Base-by-base conservation (phyloP, 768 basidiomycete genomes). In the Candolleomyces efflorescens region DNA sequence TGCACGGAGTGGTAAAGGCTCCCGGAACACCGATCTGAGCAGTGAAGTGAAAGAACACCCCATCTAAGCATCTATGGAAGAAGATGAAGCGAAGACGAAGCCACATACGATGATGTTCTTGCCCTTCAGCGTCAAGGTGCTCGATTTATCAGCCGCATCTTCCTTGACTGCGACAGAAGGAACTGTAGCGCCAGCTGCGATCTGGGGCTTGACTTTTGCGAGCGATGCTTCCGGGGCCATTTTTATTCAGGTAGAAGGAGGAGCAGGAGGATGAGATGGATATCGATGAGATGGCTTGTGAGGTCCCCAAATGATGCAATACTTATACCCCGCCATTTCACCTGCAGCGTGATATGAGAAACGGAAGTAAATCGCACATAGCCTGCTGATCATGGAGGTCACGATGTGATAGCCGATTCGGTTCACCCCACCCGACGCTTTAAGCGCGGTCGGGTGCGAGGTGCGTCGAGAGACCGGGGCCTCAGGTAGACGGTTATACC, bases 1-100 rank as follows among this genome's bases (percentile, higher is more conserved):
- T 82, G 71, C 90, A 93, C 4, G 87, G 78, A 0, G 84, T 85
- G 2, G 87, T 87, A 72, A 90, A 92, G 6, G 87, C 87, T 15
- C 87, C 89, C 0, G 91, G 89, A 27, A 91, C 86, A 12, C 86
- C 85, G 56, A 92, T 77, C 86, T 87, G 17, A 36, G 18, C 5
- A 55, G 27, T 39, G 22, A 44, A 32, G 20, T 53, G 2, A 22
- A 38, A 26, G n/a, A 39, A 38, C 23, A 43, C 37, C 27, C 37
- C 53, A 9, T 13, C 18, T 37, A 6, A 15, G 32, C 39, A 44
- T 32, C 39, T 36, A 20, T 44, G 54, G 24, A 23, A 0, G 0
- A 13, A 43, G 52, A 7, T 37, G 49, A 18, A 39, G 13, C 11
- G 9, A 4, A 27, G 45, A 17, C n/a, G 24, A n/a, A n/a, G 48